Evolutionary conservation across 345 rosid species (phyloP).

Genomic region (Leavenworthia alabamica): DNA sequence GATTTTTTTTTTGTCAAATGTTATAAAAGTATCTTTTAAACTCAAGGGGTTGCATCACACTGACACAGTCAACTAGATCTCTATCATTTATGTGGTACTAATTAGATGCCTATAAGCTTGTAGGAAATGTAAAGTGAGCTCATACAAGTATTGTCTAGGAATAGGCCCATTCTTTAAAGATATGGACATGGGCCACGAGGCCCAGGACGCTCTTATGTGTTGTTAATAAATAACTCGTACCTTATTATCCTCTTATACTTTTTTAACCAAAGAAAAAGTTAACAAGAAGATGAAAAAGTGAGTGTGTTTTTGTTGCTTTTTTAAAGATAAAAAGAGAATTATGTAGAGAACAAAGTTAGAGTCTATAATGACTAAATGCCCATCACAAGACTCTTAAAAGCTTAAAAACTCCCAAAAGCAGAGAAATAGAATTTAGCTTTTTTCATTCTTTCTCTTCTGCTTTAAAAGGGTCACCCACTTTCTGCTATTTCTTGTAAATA

Average conservation of each 20-base stretch:
- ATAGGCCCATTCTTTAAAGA: not conserved
- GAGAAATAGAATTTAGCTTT: slow-evolving; percentile 33
- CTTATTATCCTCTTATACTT: not conserved
- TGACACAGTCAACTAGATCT: not conserved
- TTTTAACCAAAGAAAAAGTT: not conserved
- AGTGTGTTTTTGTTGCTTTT: slow-evolving; percentile 22
- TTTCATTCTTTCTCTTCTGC: slow-evolving; percentile 16
- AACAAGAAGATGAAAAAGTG: slow-evolving; percentile 24
- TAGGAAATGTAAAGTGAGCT: not conserved
- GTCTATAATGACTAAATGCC: slow-evolving; percentile 25
- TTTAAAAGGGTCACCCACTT: slow-evolving; percentile 77
- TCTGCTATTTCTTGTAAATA: slow-evolving; percentile 45
- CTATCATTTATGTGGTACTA: not conserved
- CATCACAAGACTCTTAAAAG: slow-evolving; percentile 36
- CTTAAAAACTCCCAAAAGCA: slow-evolving; percentile 26
- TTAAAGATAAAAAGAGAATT: slow-evolving; percentile 8
- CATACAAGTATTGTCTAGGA: not conserved
- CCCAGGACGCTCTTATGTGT: not conserved
- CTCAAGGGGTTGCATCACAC: not conserved
- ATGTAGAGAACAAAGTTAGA: slow-evolving; percentile 21
- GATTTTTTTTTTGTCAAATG: not conserved
- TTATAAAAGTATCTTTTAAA: not conserved
- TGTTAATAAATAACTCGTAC: slow-evolving; percentile 1
- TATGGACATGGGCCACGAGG: not conserved
- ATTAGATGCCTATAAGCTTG: not conserved